Conservation (phyloP, 2,329 filamentous ascomycete genomes). For the Didymella exigua region DNA sequence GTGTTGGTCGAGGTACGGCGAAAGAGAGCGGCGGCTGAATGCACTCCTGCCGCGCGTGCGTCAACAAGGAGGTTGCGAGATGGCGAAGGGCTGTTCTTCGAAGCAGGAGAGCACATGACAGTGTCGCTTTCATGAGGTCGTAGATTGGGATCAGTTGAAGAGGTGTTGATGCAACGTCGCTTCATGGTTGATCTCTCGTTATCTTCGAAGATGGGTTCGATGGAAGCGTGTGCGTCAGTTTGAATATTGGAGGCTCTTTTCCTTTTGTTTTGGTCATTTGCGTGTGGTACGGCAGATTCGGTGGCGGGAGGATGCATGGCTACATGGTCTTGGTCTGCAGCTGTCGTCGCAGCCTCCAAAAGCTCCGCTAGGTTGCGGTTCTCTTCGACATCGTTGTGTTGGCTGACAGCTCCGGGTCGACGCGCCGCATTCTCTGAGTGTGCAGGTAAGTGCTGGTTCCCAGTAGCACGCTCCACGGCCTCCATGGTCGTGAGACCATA, state of each 20-base stretch:
- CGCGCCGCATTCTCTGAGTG: slow-evolving; percentile 22
- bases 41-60: slow-evolving; percentile 57
- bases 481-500: slow-evolving; percentile 28
- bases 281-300: not conserved
- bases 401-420: slow-evolving; percentile 21
- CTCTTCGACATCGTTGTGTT: slow-evolving; percentile 29
- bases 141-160: slow-evolving; percentile 20
- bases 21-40: slow-evolving; percentile 60
- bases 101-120: slow-evolving; percentile 9
- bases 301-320: slow-evolving; percentile 20
- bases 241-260: slow-evolving; percentile 27
- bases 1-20: slow-evolving; percentile 48
- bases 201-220: slow-evolving; percentile 1
- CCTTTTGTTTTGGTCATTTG: slow-evolving; percentile 33
- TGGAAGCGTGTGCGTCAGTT: slow-evolving; percentile 2
- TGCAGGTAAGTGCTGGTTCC: slow-evolving; percentile 22
- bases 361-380: slow-evolving; percentile 44
- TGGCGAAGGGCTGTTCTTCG: slow-evolving; percentile 7
- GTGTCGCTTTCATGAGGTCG: slow-evolving; percentile 7
- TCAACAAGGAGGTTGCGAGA: slow-evolving; percentile 41
- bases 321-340: slow-evolving; percentile 35
- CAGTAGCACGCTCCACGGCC: slow-evolving; percentile 16
- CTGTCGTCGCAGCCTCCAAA: slow-evolving; percentile 46
- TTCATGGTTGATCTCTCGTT: slow-evolving; percentile 22
- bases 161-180: slow-evolving; percentile 27